Base-by-base conservation (phyloP, 495 filamentous ascomycete genomes). In the Peziza echinospora region DNA sequence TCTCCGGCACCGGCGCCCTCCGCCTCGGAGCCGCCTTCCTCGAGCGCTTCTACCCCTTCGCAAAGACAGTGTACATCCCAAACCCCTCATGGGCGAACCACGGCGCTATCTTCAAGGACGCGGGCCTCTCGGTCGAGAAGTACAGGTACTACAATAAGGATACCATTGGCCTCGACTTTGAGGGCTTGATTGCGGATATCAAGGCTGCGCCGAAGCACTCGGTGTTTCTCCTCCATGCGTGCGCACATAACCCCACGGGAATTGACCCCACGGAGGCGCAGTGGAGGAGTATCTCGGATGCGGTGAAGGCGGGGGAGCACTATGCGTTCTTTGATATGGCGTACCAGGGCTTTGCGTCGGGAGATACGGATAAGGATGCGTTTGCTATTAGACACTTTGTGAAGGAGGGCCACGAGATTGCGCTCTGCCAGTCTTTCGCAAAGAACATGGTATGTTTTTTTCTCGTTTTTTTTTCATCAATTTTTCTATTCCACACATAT, bases 241-340 rank as follows among this genome's bases (percentile, higher is more conserved):
- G 89, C 64, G 89, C 89, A 6, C 89, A 97, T 72, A 97, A 97
- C 72, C 89, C 89, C 41, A 97, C 89, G 50, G 89, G 89, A 60
- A 80, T 96, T 55, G 89, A 97, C 66, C 89, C 89, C 9, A 93
- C 84, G 26, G 64, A 77, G 49, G 77, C 79, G 57, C 89, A 97
- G 68, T 97, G 89, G 89, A 78, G 75, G 65, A 67, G 83, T 66
- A 93, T 97, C 59, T 80, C 78, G 70, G 69, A 83, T 51, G 87
- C 78, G 49, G 73, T 94, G 57, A 92, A 92, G 75, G 72, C 75
- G 64, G 77, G 82, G 65, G 78, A 71, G 37, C 89, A 96, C 71
- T 93, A 77, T 60, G 75, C 84, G 47, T 93, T 97, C 75, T 97
- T 97, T 67, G 89, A 97, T 65, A 97, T 97, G 89, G 89, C 89